Evolutionary conservation across 1,284 basidiomycete genomes (phyloP), one percentile per base, ranked within the genome.

Genomic region (Ceratobasidium sp.): DNA sequence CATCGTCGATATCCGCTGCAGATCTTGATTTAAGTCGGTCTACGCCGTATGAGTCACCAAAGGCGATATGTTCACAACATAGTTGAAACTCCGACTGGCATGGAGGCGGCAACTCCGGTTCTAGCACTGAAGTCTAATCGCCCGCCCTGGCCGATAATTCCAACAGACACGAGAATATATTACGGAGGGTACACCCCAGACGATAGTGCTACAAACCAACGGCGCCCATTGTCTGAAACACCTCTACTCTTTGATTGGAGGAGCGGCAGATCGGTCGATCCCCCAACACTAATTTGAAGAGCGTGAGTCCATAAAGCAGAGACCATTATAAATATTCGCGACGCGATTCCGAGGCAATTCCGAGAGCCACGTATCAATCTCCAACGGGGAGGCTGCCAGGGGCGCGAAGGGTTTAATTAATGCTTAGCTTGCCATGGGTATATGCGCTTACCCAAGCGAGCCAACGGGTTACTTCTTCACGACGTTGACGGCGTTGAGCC

Each of bases 181-280:
- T 71, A 71, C 60, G 35, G 35, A 71, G 48, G 52, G 52, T 69
- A 69, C 67, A 57, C 7, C 41, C 50, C 35, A 38, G 55, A 35
- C 2, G 55, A 55, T 55, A 69, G n/a, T 69, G 41, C 57, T 69
- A 57, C 67, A 68, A 52, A 57, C 50, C 14, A 69, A 59, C 69
- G 55, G 57, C 69, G 30, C 69, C 46, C 55, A 71, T 12, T 46
- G 44, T 60, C 69, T 71, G 69, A 71, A 71, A 71, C 69, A 62
- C 38, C 55, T 10, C 68, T 35, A n/a, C 27, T 68, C 27, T 7
- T 23, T 41, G 27, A 52, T 41, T n/a, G 30, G 52, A 23, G n/a
- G 4, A 54, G 48, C 23, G 14, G 23, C 41, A 27, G 10, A 44
- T 4, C 64, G 16, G 46, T 23, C 57, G 5, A 41, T 38, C 54